Base-by-base conservation (phyloP, 179 eudicot genomes). In the Drosera spatulata region DNA sequence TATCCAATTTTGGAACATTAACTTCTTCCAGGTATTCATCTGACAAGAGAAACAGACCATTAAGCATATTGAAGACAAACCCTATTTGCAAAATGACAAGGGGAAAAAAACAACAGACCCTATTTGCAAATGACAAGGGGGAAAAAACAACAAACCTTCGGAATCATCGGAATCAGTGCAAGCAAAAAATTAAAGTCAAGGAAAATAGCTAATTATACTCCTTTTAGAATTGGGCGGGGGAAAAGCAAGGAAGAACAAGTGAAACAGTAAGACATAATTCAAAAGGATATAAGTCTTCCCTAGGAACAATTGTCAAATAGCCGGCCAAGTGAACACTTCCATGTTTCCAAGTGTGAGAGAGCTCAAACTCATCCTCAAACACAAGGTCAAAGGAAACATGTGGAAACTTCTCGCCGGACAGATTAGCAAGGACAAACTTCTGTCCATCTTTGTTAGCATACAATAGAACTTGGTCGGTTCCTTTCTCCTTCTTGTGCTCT, bases 241-340 rank as follows among this genome's bases (percentile, higher is more conserved):
- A 22, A 22, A 22, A 5, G 12, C 4, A 45, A 59, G 22, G 11
- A 11, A 39, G 50, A 41, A 37, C 22, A n/a, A 70, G 50, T 22
- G 7, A 46, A 53, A 22, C 41, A 14, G 44, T 10, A 39, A 4
- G 4, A 6, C 41, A 61, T 44, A 64, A 14, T 55, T 7, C 45
- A 14, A 72, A 79, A 78, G 95, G 90, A 84, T 86, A 86, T 84
- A 67, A 71, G 33, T 22, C 33, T 6, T 65, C 69, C 37, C 10
- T 10, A 47, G 69, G 74, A 57, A 69, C 69, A 5, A 52, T 59
- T 46, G 84, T 76, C 69, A 43, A 70, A 61, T 87, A 85, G 64
- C 95, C 95, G 65, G 51, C 67, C 71, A 85, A 77, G 75, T 73
- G 81, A 48, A 87, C 83, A 67, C 80, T 82, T 64, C 86, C 95